Base-by-base conservation (phyloP, 345 rosid genomes). In the Passiflora organensis region DNA sequence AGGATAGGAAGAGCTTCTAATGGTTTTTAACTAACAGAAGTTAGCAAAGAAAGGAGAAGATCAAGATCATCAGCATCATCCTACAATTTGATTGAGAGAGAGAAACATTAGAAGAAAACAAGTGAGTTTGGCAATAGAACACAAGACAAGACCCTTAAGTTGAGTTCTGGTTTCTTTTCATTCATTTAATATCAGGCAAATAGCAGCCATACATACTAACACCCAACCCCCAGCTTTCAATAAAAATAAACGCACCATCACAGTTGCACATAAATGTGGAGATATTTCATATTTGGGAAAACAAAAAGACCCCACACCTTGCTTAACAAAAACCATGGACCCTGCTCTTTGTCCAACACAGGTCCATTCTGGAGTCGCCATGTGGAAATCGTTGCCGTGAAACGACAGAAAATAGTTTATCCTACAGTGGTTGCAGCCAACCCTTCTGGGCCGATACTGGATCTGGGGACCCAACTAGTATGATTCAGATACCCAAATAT, bases 161-260 rank as follows among this genome's bases (percentile, higher is more conserved):
- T 77, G 78, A 72, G 50, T 52, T 72, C 72, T 15, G 10, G 38
- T 73, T 69, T 77, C 71, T 66, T 75, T 48, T 69, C 73, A 66
- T 71, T 36, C 78, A 67, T 68, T 78, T 53, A 71, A 64, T 71
- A 69, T 25, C 65, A 72, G 62, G 64, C 51, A 53, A 66, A 19
- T 16, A 38, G 59, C 42, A 58, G 48, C 57, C 18, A 43, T 13
- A 50, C 36, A 19, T 48, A 64, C 65, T 71, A 68, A 56, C 70
- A 68, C 56, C 41, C 58, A 34, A 15, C 48, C 73, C 59, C 55
- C 76, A 64, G 63, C 64, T 28, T 47, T 61, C 72, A 56, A 56
- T 76, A 74, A 56, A 72, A 72, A 56, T 17, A 53, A 59, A 50
- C 57, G 65, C 25, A 57, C 60, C 59, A 56, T 10, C 18, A 58